Conservation (phyloP, 768 basidiomycete genomes). For the Leucocoprinus sp. region DNA sequence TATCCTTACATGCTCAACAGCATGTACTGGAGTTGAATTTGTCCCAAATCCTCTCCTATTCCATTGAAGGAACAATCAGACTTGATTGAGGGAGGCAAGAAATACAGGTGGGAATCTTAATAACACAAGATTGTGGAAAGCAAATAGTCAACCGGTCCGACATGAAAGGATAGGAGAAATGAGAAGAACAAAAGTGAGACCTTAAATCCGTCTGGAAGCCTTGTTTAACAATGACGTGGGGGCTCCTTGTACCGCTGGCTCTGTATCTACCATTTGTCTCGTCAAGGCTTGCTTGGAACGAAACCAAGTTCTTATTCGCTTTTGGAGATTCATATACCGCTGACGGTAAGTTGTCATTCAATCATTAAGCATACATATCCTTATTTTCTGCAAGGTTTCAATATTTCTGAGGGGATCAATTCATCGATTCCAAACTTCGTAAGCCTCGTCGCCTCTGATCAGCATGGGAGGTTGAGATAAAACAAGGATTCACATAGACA, state of each 20-base stretch:
- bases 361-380: background rate
- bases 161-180: too few species aligned
- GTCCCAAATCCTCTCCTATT: too few species aligned
- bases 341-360: constrained; percentile 23
- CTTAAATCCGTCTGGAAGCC: too few species aligned
- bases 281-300: constrained; percentile 38
- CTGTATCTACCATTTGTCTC: constrained; percentile 9
- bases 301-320: constrained; percentile 46
- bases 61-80: too few species aligned
- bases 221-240: background rate
- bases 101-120: too few species aligned
- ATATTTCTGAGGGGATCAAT: constrained; percentile 46
- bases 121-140: too few species aligned
- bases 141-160: too few species aligned
- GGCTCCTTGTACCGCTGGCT: background rate
- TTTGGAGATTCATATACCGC: constrained; percentile 62
- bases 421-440: constrained; percentile 46
- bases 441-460: constrained; percentile 14
- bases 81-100: too few species aligned
- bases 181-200: too few species aligned
- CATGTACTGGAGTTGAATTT: too few species aligned
- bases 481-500: constrained; percentile 28
- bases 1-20: too few species aligned
- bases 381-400: constrained; percentile 32
- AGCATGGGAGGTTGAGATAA: background rate